These are phyloP conservation scores for Auriscalpium vulgare DNA, from an alignment of 768 basidiomycete species.

Conservation along the genomic window DNA sequence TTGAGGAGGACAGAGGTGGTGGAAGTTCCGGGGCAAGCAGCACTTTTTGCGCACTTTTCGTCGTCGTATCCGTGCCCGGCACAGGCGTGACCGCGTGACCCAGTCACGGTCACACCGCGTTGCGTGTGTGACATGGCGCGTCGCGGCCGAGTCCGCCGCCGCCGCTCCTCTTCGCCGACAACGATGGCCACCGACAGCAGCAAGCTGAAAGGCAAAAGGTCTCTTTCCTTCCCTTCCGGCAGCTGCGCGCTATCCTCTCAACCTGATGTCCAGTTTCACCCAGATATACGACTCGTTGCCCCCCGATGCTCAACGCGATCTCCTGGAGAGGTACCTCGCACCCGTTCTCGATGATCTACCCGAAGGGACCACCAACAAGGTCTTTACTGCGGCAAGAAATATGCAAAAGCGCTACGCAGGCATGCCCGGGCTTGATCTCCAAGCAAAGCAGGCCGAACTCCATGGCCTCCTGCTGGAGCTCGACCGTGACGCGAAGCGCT, in stretches of 20 bases:
- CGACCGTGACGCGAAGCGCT: conserved; percentile 42
- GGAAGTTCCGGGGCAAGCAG: no score
- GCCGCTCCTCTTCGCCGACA: no score
- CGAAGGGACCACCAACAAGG: conserved; percentile 29
- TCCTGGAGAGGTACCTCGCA: conserved; percentile 43
- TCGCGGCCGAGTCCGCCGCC: no score
- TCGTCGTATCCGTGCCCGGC: no score
- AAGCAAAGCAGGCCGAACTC: conserved; percentile 48
- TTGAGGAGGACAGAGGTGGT: no score
- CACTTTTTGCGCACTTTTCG: no score
- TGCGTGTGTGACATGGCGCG: no score
- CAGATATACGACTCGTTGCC: conserved; percentile 22
- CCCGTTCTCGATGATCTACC: conserved; percentile 40
- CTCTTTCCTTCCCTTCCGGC: no score
- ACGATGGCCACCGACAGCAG: no score
- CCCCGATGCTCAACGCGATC: conserved; percentile 29
- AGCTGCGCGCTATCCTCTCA: background rate
- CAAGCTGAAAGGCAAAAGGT: no score
- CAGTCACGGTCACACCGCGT: no score
- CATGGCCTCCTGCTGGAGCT: conserved; percentile 44
- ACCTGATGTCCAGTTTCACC: conserved; percentile 44
- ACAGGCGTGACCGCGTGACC: no score
- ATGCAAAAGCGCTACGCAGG: conserved; percentile 29
- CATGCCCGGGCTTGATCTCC: conserved; percentile 45
- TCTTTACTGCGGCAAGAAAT: conserved; percentile 32